Percentiles rank a stretch among this genome's conserved stretches.
Evolutionary conservation across 2,329 filamentous ascomycete species (phyloP).

Genomic region (Ophioceras dolichostomum): DNA sequence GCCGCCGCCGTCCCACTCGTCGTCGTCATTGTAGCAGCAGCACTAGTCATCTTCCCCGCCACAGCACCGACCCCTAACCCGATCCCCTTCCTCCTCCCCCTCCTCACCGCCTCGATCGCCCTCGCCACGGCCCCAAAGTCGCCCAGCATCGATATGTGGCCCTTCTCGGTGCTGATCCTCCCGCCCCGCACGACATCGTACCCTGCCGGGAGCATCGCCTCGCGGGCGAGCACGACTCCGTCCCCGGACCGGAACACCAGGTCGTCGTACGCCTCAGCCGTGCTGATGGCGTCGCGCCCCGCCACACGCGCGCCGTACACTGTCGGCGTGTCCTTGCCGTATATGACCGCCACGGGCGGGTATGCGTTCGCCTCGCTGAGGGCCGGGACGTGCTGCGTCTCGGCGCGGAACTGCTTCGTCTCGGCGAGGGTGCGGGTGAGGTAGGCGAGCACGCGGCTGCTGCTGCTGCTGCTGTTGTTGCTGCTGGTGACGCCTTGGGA

Average conservation of each 20-base stretch:
- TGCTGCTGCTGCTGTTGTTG: constrained; percentile 22
- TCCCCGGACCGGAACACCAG: constrained; percentile 80
- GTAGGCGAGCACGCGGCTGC: constrained; percentile 44
- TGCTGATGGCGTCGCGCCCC: constrained; percentile 58
- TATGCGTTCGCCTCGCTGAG: constrained; percentile 60
- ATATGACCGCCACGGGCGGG: constrained; percentile 72
- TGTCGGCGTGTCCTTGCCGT: constrained; percentile 77
- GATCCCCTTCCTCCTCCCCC: constrained; percentile 59
- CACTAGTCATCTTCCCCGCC: no score
- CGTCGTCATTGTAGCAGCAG: no score
- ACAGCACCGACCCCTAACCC: constrained; percentile 37
- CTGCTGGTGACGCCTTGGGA: constrained; percentile 10
- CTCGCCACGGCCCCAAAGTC: constrained; percentile 71
- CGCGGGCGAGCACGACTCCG: constrained; percentile 74
- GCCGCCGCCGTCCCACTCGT: no score
- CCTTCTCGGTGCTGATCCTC: constrained; percentile 66
- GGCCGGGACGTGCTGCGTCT: constrained; percentile 48
- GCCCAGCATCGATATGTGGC: constrained; percentile 78
- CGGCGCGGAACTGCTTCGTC: constrained; percentile 62
- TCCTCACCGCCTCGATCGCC: constrained; percentile 56
- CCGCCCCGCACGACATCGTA: constrained; percentile 66
- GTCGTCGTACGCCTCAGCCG: constrained; percentile 70
- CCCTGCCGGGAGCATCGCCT: constrained; percentile 73
- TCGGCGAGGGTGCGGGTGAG: constrained; percentile 62
- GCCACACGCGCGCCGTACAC: constrained; percentile 70